Conservation (phyloP, 2,329 filamentous ascomycete genomes). For the Pochonia chlamydosporia region DNA sequence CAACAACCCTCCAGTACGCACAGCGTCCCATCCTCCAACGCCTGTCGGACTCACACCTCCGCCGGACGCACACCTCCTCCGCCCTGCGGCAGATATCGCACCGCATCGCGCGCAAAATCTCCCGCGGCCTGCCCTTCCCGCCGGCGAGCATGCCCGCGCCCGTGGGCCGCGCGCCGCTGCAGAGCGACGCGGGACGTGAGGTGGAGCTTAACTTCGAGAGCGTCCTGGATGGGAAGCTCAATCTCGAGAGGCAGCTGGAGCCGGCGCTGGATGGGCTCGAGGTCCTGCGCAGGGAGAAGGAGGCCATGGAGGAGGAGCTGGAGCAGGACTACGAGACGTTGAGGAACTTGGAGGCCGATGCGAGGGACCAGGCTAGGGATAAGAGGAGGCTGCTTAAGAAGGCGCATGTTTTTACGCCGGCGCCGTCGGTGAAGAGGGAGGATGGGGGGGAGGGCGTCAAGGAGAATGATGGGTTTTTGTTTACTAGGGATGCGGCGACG, state of each 20-base stretch:
- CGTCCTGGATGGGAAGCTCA: conserved; percentile 52
- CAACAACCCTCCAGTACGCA: conserved; percentile 49
- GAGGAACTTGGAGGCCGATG: conserved; percentile 47
- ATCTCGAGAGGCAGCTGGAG: conserved; percentile 53
- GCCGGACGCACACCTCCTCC: conserved; percentile 47
- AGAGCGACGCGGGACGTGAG: conserved; percentile 38
- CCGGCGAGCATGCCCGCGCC: conserved; percentile 33
- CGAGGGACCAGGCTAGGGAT: conserved; percentile 45
- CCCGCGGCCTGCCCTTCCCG: conserved; percentile 61
- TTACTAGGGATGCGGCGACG: conserved; percentile 2
- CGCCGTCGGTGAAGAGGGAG: conserved; percentile 13
- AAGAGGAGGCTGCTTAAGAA: conserved; percentile 44
- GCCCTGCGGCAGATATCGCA: conserved; percentile 50
- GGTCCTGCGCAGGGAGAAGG: conserved; percentile 53
- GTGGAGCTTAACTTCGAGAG: conserved; percentile 62
- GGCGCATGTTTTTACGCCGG: conserved; percentile 44
- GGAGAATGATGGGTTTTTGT: conserved; percentile 6
- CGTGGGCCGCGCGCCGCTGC: conserved; percentile 11
- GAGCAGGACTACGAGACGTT: conserved; percentile 49
- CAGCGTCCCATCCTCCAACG: conserved; percentile 57
- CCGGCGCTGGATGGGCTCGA: conserved; percentile 58
- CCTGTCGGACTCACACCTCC: conserved; percentile 41
- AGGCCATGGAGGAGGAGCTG: conserved; percentile 48
- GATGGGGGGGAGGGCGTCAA: conserved; percentile 2
- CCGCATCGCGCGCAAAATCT: conserved; percentile 52